A percentile compares a stretch with the other conserved stretches of the same genome.
Evolutionary conservation across 164 flowering plant species (phyloP).

Genomic region (Vitis riparia): DNA sequence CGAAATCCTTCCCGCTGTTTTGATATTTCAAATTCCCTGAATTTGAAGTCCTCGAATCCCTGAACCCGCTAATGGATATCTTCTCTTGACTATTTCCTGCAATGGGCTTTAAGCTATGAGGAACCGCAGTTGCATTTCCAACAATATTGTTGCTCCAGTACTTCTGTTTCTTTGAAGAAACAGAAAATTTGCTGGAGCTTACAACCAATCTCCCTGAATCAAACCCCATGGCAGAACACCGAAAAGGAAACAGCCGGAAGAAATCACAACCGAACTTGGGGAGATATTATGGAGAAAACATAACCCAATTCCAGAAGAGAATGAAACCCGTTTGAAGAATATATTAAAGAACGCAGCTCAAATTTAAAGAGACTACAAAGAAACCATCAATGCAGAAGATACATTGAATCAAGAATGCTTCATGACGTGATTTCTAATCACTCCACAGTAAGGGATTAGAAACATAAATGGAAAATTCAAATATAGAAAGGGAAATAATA

Average conservation of each 20-base stretch:
- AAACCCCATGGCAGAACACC: constrained; percentile 5
- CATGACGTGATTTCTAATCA: no score
- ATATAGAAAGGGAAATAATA: not conserved
- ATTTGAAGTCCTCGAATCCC: not conserved
- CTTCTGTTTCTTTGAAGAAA: constrained; percentile 11
- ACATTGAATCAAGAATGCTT: not conserved
- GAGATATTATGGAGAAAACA: not conserved
- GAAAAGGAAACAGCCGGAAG: not conserved
- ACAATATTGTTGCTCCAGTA: not conserved
- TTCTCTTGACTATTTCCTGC: not conserved
- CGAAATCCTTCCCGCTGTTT: constrained; percentile 1
- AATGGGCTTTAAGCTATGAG: not conserved
- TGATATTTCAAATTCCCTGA: constrained; percentile 3
- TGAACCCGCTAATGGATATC: not conserved
- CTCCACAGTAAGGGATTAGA: not conserved
- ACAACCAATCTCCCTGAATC: constrained; percentile 5
- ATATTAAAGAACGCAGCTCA: not conserved
- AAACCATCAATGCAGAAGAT: not conserved
- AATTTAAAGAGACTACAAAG: not conserved
- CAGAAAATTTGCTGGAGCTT: constrained; percentile 1
- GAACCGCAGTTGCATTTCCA: not conserved
- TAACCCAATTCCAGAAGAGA: no score
- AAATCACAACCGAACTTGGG: not conserved
- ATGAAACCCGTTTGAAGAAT: not conserved
- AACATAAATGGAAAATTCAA: not conserved